Percentiles rank a stretch among this genome's conserved stretches.
These are phyloP conservation scores for Ceratobasidium sp. DNA, from an alignment of 1,284 basidiomycete genomes.

Conservation along the genomic window DNA sequence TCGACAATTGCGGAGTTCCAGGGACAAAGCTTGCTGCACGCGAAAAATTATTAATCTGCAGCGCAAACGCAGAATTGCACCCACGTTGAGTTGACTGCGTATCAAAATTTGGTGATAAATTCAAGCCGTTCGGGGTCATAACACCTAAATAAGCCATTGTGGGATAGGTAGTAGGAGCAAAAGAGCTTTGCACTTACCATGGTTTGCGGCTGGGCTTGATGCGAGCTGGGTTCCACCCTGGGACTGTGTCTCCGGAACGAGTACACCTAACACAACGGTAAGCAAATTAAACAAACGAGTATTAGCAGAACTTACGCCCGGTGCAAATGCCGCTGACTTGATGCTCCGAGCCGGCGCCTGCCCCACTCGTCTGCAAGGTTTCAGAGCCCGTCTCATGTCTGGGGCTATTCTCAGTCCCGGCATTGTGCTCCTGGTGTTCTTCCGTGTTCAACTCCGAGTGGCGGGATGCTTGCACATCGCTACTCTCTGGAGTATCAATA, in stretches of 20 bases:
- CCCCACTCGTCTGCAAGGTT: background rate
- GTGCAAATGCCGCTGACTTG: background rate
- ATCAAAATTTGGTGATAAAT: background rate
- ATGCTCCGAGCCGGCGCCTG: background rate
- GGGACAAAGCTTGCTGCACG: slow-evolving; percentile 1
- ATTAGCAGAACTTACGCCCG: background rate
- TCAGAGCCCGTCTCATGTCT: background rate
- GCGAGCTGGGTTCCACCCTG: background rate
- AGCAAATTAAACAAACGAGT: background rate
- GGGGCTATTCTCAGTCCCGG: background rate
- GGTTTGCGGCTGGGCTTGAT: background rate
- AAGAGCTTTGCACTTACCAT: background rate
- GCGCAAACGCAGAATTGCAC: background rate
- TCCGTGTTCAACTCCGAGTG: background rate
- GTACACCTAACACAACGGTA: background rate
- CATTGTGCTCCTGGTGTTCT: background rate
- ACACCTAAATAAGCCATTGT: background rate
- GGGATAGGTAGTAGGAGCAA: background rate
- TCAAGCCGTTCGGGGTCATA: background rate
- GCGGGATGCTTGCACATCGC: too few species aligned
- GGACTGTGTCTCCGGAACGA: background rate
- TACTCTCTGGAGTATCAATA: background rate
- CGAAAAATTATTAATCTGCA: background rate
- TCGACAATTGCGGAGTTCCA: background rate
- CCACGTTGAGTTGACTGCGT: background rate